Conservation (phyloP, 2,329 filamentous ascomycete species). For the Fusarium decemcellulare region DNA sequence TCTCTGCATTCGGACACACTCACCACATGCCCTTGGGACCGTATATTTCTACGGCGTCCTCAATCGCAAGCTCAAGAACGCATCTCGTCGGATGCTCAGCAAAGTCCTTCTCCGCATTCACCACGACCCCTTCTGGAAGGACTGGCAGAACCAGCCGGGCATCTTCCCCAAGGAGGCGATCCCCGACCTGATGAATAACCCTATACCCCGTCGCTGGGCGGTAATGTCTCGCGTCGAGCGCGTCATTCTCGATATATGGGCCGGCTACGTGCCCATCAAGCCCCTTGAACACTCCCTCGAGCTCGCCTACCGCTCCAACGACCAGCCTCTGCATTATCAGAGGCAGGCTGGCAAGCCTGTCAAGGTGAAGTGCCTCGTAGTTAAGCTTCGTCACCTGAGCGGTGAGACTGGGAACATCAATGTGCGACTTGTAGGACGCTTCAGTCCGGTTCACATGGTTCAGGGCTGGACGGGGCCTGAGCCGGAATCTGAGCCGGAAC, state of each 20-base stretch:
- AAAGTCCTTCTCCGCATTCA: slow-evolving; percentile 45
- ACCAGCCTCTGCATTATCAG: slow-evolving; percentile 45
- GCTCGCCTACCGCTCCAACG: slow-evolving; percentile 45
- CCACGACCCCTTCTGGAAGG: slow-evolving; percentile 46
- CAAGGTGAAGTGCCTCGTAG: slow-evolving; percentile 26
- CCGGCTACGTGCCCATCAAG: slow-evolving; percentile 47
- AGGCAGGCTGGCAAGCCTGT: slow-evolving; percentile 24
- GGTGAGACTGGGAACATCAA: slow-evolving; percentile 35
- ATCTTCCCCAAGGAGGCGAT: slow-evolving; percentile 49
- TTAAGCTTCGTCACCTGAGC: slow-evolving; percentile 41
- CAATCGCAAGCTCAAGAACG: slow-evolving; percentile 47
- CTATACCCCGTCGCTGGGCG: slow-evolving; percentile 29
- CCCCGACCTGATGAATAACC: slow-evolving; percentile 31
- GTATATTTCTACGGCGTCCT: slow-evolving; percentile 53
- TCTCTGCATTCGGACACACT: slow-evolving; percentile 51
- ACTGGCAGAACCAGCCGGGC: slow-evolving; percentile 36
- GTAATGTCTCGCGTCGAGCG: slow-evolving; percentile 50
- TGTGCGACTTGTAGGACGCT: slow-evolving; percentile 42
- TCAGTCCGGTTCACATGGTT: slow-evolving; percentile 40
- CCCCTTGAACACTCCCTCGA: slow-evolving; percentile 47
- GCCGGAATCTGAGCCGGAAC: neutral
- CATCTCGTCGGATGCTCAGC: slow-evolving; percentile 43
- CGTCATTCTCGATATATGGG: slow-evolving; percentile 48
- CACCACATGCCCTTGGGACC: slow-evolving; percentile 49
- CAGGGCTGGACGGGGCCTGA: slow-evolving; percentile 27